phyloP scores from a whole-genome alignment of 768 basidiomycete species.

The Chalciporus piperatus region DNA sequence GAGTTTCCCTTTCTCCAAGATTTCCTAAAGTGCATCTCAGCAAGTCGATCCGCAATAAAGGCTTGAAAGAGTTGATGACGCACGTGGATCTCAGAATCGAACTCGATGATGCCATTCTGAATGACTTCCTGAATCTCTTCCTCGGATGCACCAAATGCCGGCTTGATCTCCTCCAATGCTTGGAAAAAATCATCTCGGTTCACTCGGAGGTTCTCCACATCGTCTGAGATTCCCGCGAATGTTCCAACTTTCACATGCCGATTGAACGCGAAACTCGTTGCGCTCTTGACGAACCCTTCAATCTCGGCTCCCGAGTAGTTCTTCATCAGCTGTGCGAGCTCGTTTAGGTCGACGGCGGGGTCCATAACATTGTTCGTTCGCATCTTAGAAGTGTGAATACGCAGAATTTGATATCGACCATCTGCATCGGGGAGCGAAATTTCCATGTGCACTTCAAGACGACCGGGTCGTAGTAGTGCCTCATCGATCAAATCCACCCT shows the following conservation, averaged over 20 bases:
- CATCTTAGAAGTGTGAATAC: constrained; percentile 96
- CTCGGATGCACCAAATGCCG: constrained; percentile 96
- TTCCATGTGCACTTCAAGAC: constrained; percentile 99
- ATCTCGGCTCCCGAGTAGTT: constrained; percentile 99
- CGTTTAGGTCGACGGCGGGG: constrained; percentile 71
- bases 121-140: constrained; percentile 92
- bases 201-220: constrained; percentile 90
- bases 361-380: constrained; percentile 89
- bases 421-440: constrained; percentile 95
- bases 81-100: constrained; percentile 71
- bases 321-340: constrained; percentile 84
- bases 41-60: constrained; percentile 1
- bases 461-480: constrained; percentile 93
- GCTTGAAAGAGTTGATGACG: not conserved
- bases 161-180: constrained; percentile 91
- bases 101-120: constrained; percentile 96
- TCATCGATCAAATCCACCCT: constrained; percentile 99
- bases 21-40: constrained; percentile 50
- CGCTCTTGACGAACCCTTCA: constrained; percentile 93
- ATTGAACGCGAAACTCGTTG: constrained; percentile 97
- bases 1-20: constrained; percentile 80
- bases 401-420: constrained; percentile 90
- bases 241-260: constrained; percentile 98
- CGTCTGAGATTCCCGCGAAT: constrained; percentile 93
- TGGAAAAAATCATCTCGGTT: constrained; percentile 82